Base-by-base conservation (phyloP, 768 basidiomycete species). In the Holtermannia corniformis region DNA sequence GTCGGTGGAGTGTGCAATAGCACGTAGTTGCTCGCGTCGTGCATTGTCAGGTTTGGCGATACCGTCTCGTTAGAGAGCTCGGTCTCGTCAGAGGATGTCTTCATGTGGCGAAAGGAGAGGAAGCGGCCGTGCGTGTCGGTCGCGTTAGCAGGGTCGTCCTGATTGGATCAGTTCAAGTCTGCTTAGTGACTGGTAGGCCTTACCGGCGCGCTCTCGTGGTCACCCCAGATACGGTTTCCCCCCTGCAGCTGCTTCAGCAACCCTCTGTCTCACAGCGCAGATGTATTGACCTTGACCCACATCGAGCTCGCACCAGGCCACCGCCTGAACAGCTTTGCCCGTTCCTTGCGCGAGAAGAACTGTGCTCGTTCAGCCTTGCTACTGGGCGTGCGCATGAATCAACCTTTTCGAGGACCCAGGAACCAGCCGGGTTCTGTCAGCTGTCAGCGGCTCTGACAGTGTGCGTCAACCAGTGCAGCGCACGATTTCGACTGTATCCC, bases 251-350 rank as follows among this genome's bases (percentile, higher is more conserved):
- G 24, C 0, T 25, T 19, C 24, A 51, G 49, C 4, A n/a, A n/a
- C n/a, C n/a, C n/a, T n/a, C n/a, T n/a, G n/a, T n/a, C n/a, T n/a
- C n/a, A n/a, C n/a, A n/a, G n/a, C n/a, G n/a, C n/a, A n/a, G n/a
- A n/a, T n/a, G n/a, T 4, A 49, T 65, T n/a, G 66, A 81, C 87
- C 80, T 92, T 93, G 55, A 92, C 80, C 90, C 90, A 92, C 81
- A 91, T 80, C 59, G 87, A 86, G 21, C 86, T 89, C 58, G 87
- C 85, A 26, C 92, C 92, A 5, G 88, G 88, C 93, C 93, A 99
- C 65, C 84, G 86, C 24, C 89, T 79, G 76, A 99, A 96, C 11
- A 99, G 77, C 47, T 80, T 82, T 54, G 86, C 87, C 0, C 93
- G 80, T 71, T 99, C 95, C 42, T 79, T 82, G 37, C 88, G 78